Conservation (phyloP, 495 filamentous ascomycete genomes). For the Aspergillus wentii region DNA sequence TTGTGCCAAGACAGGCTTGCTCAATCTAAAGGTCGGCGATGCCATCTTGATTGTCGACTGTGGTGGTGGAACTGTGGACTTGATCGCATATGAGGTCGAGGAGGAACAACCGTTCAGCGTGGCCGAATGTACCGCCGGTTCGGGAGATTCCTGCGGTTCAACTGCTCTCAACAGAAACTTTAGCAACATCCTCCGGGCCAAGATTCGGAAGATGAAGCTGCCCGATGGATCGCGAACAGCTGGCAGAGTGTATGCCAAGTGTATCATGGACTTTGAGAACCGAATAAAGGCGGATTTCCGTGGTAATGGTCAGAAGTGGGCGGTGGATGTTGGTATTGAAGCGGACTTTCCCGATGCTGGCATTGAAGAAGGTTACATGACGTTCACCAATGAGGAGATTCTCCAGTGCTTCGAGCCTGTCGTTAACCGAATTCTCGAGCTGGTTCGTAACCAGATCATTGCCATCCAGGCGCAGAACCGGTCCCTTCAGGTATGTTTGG, state of each 20-base stretch:
- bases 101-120: conserved; percentile 75
- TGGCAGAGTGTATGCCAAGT: conserved; percentile 75
- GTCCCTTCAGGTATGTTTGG: conserved; percentile 58
- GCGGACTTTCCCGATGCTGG: conserved; percentile 75
- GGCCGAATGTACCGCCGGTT: conserved; percentile 72
- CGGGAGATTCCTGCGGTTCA: conserved; percentile 73
- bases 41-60: conserved; percentile 77
- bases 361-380: conserved; percentile 80
- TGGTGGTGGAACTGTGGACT: conserved; percentile 74
- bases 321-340: conserved; percentile 77
- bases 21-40: conserved; percentile 72
- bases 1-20: conserved; percentile 70
- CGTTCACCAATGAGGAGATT: conserved; percentile 78
- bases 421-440: conserved; percentile 70
- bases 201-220: conserved; percentile 80
- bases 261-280: conserved; percentile 84
- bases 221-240: conserved; percentile 72
- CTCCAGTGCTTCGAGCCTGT: conserved; percentile 78
- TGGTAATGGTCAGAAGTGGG: conserved; percentile 79
- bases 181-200: conserved; percentile 73
- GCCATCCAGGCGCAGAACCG: conserved; percentile 76
- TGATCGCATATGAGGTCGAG: conserved; percentile 78
- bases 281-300: conserved; percentile 79
- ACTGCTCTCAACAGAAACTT: conserved; percentile 80
- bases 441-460: conserved; percentile 77